Percentiles rank a stretch among this genome's conserved stretches.
Evolutionary conservation across 495 filamentous ascomycete genomes (phyloP).

Genomic region (Schizothecium vesticola): DNA sequence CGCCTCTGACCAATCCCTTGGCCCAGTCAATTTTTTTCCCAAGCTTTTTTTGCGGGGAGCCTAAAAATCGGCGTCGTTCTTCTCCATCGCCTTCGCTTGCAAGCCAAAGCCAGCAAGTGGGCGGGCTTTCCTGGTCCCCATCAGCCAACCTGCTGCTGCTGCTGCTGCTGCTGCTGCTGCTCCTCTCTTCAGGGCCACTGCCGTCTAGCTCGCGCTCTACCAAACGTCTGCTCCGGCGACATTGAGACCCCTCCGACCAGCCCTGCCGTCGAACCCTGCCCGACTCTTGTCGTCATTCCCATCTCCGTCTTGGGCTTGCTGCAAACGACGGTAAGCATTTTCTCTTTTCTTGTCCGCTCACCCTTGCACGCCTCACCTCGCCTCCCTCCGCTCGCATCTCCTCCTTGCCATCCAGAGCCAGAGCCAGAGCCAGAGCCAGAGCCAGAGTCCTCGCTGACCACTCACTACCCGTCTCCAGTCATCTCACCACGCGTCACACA

Average conservation of each 20-base stretch:
- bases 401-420: not conserved
- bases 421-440: not conserved
- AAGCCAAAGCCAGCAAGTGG: not conserved
- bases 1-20: conserved; percentile 18
- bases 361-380: not conserved
- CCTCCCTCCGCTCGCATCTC: not conserved
- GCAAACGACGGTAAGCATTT: not conserved
- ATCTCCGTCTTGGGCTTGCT: not conserved
- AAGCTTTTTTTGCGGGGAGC: conserved; percentile 28
- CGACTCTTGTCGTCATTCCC: not conserved
- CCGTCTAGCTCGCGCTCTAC: not conserved
- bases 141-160: not conserved
- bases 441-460: not conserved
- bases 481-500: conserved; percentile 15
- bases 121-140: not conserved
- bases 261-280: not conserved
- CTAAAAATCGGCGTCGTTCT: conserved; percentile 30
- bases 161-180: not conserved
- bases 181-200: not conserved
- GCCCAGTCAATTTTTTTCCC: conserved; percentile 19
- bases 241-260: not conserved
- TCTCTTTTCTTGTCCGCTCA: not conserved
- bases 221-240: not conserved
- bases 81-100: not conserved
- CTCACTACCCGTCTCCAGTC: not conserved